phyloP scores from a whole-genome alignment of 208 protist genomes.

The Acanthamoeba healyi region DNA sequence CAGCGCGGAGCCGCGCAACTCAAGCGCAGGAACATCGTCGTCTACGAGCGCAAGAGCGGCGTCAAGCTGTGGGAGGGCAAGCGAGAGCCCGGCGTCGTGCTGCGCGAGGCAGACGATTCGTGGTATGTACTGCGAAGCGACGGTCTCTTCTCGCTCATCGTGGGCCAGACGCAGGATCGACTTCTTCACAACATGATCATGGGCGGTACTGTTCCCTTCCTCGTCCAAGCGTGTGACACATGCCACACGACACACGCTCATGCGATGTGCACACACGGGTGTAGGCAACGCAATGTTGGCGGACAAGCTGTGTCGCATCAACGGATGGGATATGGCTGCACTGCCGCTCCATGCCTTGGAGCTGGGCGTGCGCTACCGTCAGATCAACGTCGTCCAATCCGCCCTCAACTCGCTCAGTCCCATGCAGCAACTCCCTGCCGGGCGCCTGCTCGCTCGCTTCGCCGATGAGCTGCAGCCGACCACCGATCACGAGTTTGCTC shows the following conservation, averaged over 20 bases:
- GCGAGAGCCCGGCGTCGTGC: conserved; percentile 56
- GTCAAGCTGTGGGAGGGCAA: conserved; percentile 54
- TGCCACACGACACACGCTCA: too few relatives aligned
- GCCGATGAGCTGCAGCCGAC: background rate
- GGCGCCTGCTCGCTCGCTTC: background rate
- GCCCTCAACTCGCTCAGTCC: background rate
- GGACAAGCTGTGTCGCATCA: conserved; percentile 41
- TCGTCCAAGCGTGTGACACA: too few relatives aligned
- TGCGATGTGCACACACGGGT: too few relatives aligned
- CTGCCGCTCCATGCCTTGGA: conserved; percentile 42
- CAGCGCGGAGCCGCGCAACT: too few relatives aligned
- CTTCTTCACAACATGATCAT: conserved; percentile 17
- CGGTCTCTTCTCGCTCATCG: background rate
- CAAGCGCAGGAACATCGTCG: background rate
- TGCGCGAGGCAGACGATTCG: conserved; percentile 27
- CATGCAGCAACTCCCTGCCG: conserved; percentile 5
- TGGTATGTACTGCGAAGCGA: conserved; percentile 26
- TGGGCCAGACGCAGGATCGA: background rate
- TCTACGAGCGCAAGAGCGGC: background rate
- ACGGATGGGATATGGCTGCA: conserved; percentile 19
- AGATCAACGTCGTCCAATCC: conserved; percentile 32
- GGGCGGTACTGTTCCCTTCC: background rate
- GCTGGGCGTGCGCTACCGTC: conserved; percentile 48
- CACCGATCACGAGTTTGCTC: conserved; percentile 5
- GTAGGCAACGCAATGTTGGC: background rate